Conservation (phyloP, 2,329 filamentous ascomycete species). For the Lasiodiplodia citricola region DNA sequence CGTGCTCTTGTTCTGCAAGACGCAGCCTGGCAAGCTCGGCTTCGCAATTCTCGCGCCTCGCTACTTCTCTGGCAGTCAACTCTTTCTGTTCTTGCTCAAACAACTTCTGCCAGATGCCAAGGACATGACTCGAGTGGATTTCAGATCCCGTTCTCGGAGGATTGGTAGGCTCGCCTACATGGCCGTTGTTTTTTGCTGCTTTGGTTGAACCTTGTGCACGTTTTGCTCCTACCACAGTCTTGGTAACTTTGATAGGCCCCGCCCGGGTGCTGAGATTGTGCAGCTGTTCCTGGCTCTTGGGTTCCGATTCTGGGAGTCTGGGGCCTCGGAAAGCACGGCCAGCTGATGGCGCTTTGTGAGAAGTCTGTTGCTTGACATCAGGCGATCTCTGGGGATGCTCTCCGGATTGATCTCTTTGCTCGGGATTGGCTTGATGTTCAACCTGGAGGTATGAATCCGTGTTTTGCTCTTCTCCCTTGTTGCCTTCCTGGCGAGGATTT, state of each 20-base stretch:
- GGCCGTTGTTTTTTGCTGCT: no score
- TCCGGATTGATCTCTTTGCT: no score
- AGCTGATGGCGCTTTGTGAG: background rate
- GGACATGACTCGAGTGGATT: background rate
- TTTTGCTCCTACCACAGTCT: background rate
- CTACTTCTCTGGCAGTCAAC: background rate
- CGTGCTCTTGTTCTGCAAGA: background rate
- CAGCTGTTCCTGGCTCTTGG: background rate
- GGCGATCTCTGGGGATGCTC: background rate
- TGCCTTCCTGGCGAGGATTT: background rate
- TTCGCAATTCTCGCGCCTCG: background rate
- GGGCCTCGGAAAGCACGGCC: background rate
- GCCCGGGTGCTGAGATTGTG: background rate
- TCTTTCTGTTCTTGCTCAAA: background rate
- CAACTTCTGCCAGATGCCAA: slow-evolving; percentile 9
- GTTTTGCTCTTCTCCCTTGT: background rate
- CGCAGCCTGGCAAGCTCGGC: background rate
- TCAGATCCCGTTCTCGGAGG: no score
- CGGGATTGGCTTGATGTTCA: background rate
- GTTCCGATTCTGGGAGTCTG: background rate
- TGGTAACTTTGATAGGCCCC: background rate
- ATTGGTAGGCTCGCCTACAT: background rate
- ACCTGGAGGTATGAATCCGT: background rate
- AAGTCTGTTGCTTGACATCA: background rate
- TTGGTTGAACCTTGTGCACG: background rate